Conservation (phyloP, 371 early-diverging fungal genomes). For the Entomophthora muscae region DNA sequence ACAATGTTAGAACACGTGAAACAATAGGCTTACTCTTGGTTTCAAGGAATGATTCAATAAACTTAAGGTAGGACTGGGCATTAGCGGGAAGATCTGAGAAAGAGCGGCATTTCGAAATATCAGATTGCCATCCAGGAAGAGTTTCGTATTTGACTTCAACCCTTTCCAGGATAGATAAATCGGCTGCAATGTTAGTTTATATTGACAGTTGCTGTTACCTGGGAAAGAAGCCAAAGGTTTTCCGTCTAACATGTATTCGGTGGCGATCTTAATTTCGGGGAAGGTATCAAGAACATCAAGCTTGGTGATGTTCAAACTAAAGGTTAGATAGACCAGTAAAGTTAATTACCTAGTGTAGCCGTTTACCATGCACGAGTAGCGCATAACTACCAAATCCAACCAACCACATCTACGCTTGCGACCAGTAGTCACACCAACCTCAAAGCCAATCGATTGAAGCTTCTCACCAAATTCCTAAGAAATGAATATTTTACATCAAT, state of each 20-base stretch:
- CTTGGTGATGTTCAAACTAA: constrained; percentile 81
- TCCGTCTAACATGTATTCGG: constrained; percentile 47
- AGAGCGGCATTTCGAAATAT: constrained; percentile 60
- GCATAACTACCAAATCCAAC: constrained; percentile 85
- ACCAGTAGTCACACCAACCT: constrained; percentile 89
- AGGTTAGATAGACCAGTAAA: not conserved
- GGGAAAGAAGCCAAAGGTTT: constrained; percentile 62
- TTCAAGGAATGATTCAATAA: constrained; percentile 65
- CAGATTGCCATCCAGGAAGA: constrained; percentile 81
- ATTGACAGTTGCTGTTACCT: constrained; percentile 12
- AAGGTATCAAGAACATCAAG: constrained; percentile 81
- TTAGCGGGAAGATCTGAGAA: constrained; percentile 73
- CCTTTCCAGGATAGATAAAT: constrained; percentile 45
- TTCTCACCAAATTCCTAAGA: constrained; percentile 74
- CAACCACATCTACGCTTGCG: constrained; percentile 94
- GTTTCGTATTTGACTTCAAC: constrained; percentile 78
- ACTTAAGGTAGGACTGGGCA: constrained; percentile 66
- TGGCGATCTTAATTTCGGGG: constrained; percentile 75
- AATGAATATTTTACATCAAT: too few relatives aligned
- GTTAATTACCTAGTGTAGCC: constrained; percentile 56
- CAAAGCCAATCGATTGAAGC: constrained; percentile 73
- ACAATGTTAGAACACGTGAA: not conserved
- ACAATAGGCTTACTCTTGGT: constrained; percentile 30
- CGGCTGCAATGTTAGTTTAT: constrained; percentile 25
- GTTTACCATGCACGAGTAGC: constrained; percentile 82